Conservation (phyloP, 2,329 filamentous ascomycete species). For the Nothophoma quercina region DNA sequence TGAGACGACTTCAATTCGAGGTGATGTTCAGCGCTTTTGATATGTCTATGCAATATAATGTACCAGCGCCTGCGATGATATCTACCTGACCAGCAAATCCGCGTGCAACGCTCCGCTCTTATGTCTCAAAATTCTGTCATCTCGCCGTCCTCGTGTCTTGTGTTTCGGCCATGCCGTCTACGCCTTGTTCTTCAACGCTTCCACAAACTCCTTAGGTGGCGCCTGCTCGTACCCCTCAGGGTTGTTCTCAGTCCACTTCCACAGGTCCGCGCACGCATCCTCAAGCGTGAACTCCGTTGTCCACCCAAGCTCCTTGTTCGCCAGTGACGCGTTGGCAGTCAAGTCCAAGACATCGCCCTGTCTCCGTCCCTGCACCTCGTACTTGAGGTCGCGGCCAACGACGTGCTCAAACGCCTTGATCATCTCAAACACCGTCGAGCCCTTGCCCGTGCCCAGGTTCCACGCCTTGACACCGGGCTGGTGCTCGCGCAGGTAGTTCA, state of each 20-base stretch:
- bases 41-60: slow-evolving; percentile 11
- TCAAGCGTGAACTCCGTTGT: slow-evolving; percentile 90
- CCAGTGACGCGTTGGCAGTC: slow-evolving; percentile 86
- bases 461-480: slow-evolving; percentile 91
- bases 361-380: slow-evolving; percentile 83
- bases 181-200: slow-evolving; percentile 53
- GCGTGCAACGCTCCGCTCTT: background rate
- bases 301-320: slow-evolving; percentile 90
- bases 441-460: slow-evolving; percentile 94
- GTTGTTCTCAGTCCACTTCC: slow-evolving; percentile 98
- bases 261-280: slow-evolving; percentile 91
- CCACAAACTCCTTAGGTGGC: slow-evolving; percentile 82
- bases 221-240: slow-evolving; percentile 92
- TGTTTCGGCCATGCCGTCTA: background rate
- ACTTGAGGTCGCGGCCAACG: slow-evolving; percentile 84
- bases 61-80: slow-evolving; percentile 13
- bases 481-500: slow-evolving; percentile 85
- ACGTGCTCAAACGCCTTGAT: slow-evolving; percentile 90
- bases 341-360: slow-evolving; percentile 93
- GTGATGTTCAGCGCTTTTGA: slow-evolving; percentile 4
- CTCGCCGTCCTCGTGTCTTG: too few species aligned
- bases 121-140: too few species aligned
- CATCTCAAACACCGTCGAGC: slow-evolving; percentile 97
- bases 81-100: background rate
- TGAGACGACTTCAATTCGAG: background rate